These are phyloP conservation scores for Pythium dissotocum DNA, from an alignment of 352 stramenopile species.

Conservation along the genomic window DNA sequence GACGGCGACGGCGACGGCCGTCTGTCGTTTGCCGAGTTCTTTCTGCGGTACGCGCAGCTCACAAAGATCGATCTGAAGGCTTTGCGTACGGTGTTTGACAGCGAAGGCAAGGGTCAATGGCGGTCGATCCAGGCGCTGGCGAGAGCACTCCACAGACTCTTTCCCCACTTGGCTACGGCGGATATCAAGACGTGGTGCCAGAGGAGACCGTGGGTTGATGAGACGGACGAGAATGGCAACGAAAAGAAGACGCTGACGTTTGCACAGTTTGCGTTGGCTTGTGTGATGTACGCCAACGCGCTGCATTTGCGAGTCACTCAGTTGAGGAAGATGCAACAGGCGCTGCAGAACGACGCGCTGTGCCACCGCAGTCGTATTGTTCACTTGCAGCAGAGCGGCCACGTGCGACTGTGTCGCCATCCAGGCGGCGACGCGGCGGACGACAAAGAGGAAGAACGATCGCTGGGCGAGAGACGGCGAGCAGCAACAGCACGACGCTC, in stretches of 20 bases:
- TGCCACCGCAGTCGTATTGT: constrained; percentile 64
- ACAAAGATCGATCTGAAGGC: constrained; percentile 35
- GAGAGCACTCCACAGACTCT: constrained; percentile 11
- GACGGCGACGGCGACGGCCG: constrained; percentile 35
- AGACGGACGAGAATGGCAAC: neutral
- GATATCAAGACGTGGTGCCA: constrained; percentile 25
- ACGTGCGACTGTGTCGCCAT: constrained; percentile 62
- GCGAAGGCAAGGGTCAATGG: neutral
- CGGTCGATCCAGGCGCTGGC: neutral
- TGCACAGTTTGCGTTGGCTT: constrained; percentile 62
- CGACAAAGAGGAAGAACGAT: neutral
- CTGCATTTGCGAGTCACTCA: constrained; percentile 32
- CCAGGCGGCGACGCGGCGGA: neutral
- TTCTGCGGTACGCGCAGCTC: constrained; percentile 60
- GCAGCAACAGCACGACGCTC: neutral
- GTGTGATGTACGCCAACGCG: constrained; percentile 48
- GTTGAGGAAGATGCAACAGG: constrained; percentile 16
- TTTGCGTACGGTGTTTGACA: constrained; percentile 42
- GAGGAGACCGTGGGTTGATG: constrained; percentile 5
- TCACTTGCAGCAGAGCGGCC: constrained; percentile 66
- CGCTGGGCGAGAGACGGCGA: constrained; percentile 8
- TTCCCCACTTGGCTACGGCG: constrained; percentile 6
- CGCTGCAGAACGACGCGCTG: constrained; percentile 45
- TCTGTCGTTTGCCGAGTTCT: constrained; percentile 65
- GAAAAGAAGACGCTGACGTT: constrained; percentile 33